These are phyloP conservation scores for Geranium incanum DNA, from an alignment of 441 rosid species.

Conservation along the genomic window DNA sequence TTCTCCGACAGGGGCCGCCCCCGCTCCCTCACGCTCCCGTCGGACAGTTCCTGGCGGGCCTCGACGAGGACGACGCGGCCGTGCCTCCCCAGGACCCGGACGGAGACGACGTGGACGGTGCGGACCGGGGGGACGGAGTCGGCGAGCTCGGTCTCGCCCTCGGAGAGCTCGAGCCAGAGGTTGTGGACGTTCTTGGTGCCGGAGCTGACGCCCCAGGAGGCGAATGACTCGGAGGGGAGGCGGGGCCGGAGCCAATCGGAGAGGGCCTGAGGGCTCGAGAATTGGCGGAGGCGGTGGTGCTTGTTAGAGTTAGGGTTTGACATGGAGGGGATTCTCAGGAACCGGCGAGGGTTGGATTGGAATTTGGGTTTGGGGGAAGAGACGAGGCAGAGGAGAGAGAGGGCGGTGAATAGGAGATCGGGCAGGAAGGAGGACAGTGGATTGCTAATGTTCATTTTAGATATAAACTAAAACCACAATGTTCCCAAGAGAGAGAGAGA, in stretches of 20 bases:
- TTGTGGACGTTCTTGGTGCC: slow-evolving; percentile 91
- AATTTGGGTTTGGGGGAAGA: slow-evolving; percentile 31
- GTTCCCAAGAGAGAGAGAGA: too few species aligned
- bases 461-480: too few species aligned
- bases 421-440: slow-evolving; percentile 32
- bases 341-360: slow-evolving; percentile 36
- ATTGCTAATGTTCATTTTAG: too few species aligned
- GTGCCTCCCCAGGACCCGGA: slow-evolving; percentile 37
- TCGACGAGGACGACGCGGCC: slow-evolving; percentile 45
- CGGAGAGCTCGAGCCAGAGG: slow-evolving; percentile 85
- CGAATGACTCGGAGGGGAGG: slow-evolving; percentile 68
- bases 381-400: slow-evolving; percentile 55
- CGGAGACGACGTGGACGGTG: slow-evolving; percentile 56
- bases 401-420: slow-evolving; percentile 46
- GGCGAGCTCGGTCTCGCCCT: slow-evolving; percentile 63
- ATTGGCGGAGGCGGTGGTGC: slow-evolving; percentile 26
- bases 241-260: slow-evolving; percentile 82
- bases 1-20: slow-evolving; percentile 78
- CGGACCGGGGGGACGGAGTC: slow-evolving; percentile 76
- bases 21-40: slow-evolving; percentile 56
- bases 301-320: slow-evolving; percentile 18
- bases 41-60: slow-evolving; percentile 69
- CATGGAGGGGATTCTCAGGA: slow-evolving; percentile 36
- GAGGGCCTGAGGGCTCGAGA: slow-evolving; percentile 64
- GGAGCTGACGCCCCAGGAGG: slow-evolving; percentile 79